These are phyloP conservation scores for Funneliformis caledonium DNA, from an alignment of 371 early-diverging fungal species.

Conservation along the genomic window DNA sequence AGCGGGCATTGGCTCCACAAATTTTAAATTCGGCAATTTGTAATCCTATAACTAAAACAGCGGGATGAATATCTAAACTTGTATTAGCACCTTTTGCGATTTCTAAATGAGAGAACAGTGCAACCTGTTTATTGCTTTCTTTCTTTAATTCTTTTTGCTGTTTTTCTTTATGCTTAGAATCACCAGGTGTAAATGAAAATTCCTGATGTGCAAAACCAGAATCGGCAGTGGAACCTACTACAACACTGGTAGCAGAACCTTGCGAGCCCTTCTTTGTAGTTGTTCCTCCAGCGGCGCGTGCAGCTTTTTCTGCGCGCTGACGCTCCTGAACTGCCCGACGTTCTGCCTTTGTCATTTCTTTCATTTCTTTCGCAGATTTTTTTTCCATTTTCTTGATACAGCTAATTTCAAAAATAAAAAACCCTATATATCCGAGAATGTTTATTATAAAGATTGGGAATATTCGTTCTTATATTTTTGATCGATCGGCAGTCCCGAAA, in stretches of 20 bases:
- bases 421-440: no score
- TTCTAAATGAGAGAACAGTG: slow-evolving; percentile 71
- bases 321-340: slow-evolving; percentile 81
- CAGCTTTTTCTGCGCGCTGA: slow-evolving; percentile 75
- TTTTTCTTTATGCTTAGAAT: slow-evolving; percentile 39
- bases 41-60: slow-evolving; percentile 82
- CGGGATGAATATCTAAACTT: slow-evolving; percentile 81
- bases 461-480: no score
- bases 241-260: slow-evolving; percentile 7
- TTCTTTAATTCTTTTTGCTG: slow-evolving; percentile 40
- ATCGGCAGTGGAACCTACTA: not conserved
- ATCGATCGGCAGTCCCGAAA: no score
- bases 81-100: slow-evolving; percentile 61
- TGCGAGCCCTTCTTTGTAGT: slow-evolving; percentile 45
- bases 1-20: slow-evolving; percentile 89
- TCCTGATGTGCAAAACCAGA: not conserved
- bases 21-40: slow-evolving; percentile 86
- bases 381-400: no score
- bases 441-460: no score
- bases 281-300: slow-evolving; percentile 53
- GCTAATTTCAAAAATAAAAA: no score
- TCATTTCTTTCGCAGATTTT: slow-evolving; percentile 37
- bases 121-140: slow-evolving; percentile 60
- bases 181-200: not conserved
- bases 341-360: slow-evolving; percentile 91